Evolutionary conservation across 768 basidiomycete genomes (phyloP).

Genomic region (Leccinum sublutescens): DNA sequence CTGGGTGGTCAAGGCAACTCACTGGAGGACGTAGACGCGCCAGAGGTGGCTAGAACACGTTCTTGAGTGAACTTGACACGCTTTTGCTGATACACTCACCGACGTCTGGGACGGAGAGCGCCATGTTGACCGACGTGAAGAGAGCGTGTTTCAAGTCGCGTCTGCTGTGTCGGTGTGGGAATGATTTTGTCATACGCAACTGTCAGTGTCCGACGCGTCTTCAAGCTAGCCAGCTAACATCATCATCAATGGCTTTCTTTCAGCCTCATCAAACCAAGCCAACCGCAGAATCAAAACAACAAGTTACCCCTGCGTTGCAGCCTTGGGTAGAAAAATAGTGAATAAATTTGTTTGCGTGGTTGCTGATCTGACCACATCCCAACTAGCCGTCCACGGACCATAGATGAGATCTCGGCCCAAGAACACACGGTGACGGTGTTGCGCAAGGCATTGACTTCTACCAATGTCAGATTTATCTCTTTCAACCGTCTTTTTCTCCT

Average conservation of each 20-base stretch:
- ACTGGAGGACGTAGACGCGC: conserved; percentile 16
- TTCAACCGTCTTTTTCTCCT: background rate
- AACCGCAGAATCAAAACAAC: conserved; percentile 41
- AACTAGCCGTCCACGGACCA: conserved; percentile 89
- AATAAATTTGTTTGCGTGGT: conserved; percentile 22
- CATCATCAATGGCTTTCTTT: conserved; percentile 67
- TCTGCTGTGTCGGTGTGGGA: conserved; percentile 14
- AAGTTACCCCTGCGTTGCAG: conserved; percentile 58
- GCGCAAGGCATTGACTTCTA: conserved; percentile 83
- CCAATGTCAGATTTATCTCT: conserved; percentile 63
- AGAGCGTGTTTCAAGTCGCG: conserved; percentile 16
- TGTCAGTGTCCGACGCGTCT: conserved; percentile 39
- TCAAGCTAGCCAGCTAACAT: background rate
- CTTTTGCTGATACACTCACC: conserved; percentile 16
- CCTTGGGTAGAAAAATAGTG: conserved; percentile 99
- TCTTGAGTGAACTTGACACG: conserved; percentile 3
- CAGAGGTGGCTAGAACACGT: conserved; percentile 11
- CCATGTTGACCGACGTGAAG: conserved; percentile 24
- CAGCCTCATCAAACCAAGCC: conserved; percentile 43
- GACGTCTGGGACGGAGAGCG: conserved; percentile 8
- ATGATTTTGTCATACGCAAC: conserved; percentile 32
- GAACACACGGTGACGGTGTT: conserved; percentile 95
- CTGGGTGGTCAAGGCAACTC: conserved; percentile 3
- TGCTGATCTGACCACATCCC: conserved; percentile 6
- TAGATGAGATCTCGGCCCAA: conserved; percentile 96